Base-by-base conservation (phyloP, 202 grass and related monocot genomes). In the Panicum virgatum region DNA sequence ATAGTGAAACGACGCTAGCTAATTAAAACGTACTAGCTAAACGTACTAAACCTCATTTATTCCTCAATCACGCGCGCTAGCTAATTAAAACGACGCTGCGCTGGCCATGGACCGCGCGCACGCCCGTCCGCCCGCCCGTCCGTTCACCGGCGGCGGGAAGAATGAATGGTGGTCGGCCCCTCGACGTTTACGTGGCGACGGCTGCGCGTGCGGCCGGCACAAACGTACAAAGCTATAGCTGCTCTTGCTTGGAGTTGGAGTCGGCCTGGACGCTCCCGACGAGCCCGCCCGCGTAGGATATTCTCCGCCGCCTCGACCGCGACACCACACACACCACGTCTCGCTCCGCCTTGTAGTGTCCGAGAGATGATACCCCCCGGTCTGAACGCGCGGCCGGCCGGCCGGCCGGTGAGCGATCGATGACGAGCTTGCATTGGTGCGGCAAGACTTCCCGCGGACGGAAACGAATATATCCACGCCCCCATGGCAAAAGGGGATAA, bases 131-230 rank as follows among this genome's bases (percentile, higher is more conserved):
- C 36, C 14, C n/a, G 5, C 3, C 7, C 6, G 42, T 48, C 42
- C 11, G 25, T 22, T 58, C 26, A 7, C 15, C 8, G 32, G 32
- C 32, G 32, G 32, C 32, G 32, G 32, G 2, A 3, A 34, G 32
- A 34, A 34, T 3, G n/a, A n/a, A n/a, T n/a, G n/a, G n/a, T n/a
- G 32, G 32, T 4, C 32, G 32, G 4, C 32, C 32, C 32, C 32
- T 34, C 32, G 32, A 81, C 43, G 48, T 36, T 37, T 72, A 71
- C 68, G 68, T 83, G 80, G 67, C 47, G 59, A 47, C 30, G 42
- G 14, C 61, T 26, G 42, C 48, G 50, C 61, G 12, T 37, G 80
- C 52, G 81, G 85, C 20, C 80, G 85, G 85, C 73, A 45, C 38
- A 11, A 29, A 27, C 73, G 2, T 65, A 82, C 66, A 78, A 78